phyloP scores from a whole-genome alignment of 306 rosid genomes.

The Citrullus amarus region DNA sequence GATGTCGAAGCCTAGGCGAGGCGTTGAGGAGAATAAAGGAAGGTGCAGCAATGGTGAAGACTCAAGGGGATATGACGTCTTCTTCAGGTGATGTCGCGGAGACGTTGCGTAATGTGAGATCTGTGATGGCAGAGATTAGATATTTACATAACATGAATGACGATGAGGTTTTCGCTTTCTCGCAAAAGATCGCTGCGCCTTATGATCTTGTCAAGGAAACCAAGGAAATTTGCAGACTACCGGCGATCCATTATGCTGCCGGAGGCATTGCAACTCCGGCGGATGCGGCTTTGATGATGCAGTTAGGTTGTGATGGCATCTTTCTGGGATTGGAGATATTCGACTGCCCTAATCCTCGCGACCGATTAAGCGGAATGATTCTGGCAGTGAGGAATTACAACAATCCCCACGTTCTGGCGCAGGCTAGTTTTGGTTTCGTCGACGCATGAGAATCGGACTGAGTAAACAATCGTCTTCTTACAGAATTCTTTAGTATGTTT shows the following conservation, averaged over 20 bases:
- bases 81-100: conserved; percentile 33
- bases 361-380: conserved; percentile 44
- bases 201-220: conserved; percentile 59
- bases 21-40: conserved; percentile 54
- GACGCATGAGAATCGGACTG: conserved; percentile 19
- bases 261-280: conserved; percentile 87
- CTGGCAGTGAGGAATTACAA: conserved; percentile 48
- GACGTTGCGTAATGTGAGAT: conserved; percentile 35
- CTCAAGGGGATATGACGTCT: conserved; percentile 36
- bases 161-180: conserved; percentile 54
- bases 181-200: conserved; percentile 54
- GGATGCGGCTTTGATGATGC: conserved; percentile 78
- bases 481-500: background rate
- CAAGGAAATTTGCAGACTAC: conserved; percentile 55
- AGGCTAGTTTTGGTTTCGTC: conserved; percentile 34
- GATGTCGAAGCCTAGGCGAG: conserved; percentile 50
- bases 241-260: conserved; percentile 51
- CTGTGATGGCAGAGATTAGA: conserved; percentile 50
- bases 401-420: conserved; percentile 48
- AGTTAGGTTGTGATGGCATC: conserved; percentile 73
- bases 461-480: background rate
- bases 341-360: conserved; percentile 30
- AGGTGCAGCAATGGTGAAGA: conserved; percentile 56
- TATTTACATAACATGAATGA: conserved; percentile 55
- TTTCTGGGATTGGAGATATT: conserved; percentile 49